Percentiles rank a stretch among this genome's conserved stretches.
phyloP scores from a whole-genome alignment of 768 basidiomycete species.

The Auricularia cornea region DNA sequence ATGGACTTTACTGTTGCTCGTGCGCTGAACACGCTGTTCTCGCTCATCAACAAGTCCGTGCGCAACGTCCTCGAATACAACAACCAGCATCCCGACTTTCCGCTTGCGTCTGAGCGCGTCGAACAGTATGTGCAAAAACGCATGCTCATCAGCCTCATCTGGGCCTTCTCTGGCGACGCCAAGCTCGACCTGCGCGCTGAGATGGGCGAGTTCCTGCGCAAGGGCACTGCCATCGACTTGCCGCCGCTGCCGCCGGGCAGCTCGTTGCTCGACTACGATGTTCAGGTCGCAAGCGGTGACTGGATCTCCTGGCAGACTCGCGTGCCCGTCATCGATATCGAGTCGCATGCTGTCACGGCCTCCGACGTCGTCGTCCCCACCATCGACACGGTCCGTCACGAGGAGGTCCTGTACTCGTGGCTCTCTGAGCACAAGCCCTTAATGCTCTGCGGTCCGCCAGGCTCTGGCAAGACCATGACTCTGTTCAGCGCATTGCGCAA shows the following conservation, averaged over 20 bases:
- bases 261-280: constrained; percentile 93
- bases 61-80: constrained; percentile 95
- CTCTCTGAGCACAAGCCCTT: constrained; percentile 96
- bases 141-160: constrained; percentile 84
- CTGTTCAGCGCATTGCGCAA: constrained; percentile 96
- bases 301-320: constrained; percentile 90
- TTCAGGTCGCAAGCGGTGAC: constrained; percentile 74
- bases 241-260: constrained; percentile 66
- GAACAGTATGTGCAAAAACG: constrained; percentile 90
- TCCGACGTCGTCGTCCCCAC: constrained; percentile 97
- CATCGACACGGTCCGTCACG: constrained; percentile 96
- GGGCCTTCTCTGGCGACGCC: constrained; percentile 98
- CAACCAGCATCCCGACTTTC: constrained; percentile 90
- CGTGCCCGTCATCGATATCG: constrained; percentile 93
- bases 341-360: constrained; percentile 91
- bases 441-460: constrained; percentile 98
- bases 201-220: constrained; percentile 80
- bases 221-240: constrained; percentile 82
- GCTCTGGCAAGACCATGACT: constrained; percentile 99
- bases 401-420: constrained; percentile 98
- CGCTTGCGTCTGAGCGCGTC: constrained; percentile 70
- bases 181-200: constrained; percentile 80
- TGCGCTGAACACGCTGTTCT: constrained; percentile 92
- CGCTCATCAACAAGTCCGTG: constrained; percentile 90
- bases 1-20: constrained; percentile 96